A percentile compares a stretch with the other conserved stretches of the same genome.
phyloP scores from a whole-genome alignment of 176 grass and related monocot species.

The Phoenix dactylifera region DNA sequence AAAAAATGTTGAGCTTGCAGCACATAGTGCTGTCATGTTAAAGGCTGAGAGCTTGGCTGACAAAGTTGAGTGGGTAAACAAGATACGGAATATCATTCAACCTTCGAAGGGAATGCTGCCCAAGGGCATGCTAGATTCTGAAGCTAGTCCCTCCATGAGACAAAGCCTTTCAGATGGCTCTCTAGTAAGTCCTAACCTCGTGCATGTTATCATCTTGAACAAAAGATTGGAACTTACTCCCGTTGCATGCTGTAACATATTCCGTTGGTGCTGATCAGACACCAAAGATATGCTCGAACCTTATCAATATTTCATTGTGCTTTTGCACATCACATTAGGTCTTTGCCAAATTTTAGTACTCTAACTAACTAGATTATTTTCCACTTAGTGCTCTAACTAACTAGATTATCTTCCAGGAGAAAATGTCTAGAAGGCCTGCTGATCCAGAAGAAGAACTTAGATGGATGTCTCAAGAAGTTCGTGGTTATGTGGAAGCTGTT shows the following conservation, averaged over 20 bases:
- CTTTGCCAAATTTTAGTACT: too few species aligned
- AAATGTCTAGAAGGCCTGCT: constrained; percentile 46
- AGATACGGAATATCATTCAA: constrained; percentile 45
- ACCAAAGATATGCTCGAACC: too few species aligned
- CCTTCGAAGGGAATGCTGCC: constrained; percentile 2
- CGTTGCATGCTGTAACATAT: background rate
- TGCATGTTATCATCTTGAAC: background rate
- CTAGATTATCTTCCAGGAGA: constrained; percentile 31
- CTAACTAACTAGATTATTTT: background rate
- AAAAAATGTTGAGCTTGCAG: constrained; percentile 15
- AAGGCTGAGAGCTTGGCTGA: constrained; percentile 81
- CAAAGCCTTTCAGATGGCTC: constrained; percentile 67
- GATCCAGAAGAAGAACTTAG: constrained; percentile 93
- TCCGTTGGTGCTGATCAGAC: too few species aligned
- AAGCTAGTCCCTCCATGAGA: constrained; percentile 28
- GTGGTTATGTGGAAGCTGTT: constrained; percentile 70
- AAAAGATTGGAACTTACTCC: background rate
- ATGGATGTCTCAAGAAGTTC: constrained; percentile 92
- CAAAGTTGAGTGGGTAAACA: constrained; percentile 63
- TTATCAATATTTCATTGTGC: too few species aligned
- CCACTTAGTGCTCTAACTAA: background rate
- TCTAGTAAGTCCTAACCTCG: constrained; percentile 37
- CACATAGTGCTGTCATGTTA: constrained; percentile 50
- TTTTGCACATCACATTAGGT: too few species aligned
- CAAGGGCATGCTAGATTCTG: constrained; percentile 23